Conservation (phyloP, 2,329 filamentous ascomycete species). For the Fusarium devonianum region DNA sequence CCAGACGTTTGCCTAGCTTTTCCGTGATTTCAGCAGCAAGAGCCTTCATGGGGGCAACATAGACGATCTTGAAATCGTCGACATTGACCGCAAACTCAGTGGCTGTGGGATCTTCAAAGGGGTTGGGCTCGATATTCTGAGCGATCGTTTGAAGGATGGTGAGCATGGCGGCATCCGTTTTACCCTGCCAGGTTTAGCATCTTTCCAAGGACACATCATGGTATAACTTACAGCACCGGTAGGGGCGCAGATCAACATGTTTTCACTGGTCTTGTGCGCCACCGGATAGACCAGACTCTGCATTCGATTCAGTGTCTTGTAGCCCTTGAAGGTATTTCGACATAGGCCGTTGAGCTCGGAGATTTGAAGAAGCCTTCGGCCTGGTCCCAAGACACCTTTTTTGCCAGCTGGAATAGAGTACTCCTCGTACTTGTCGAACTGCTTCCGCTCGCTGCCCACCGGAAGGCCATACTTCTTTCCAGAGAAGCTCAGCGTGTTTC, state of each 20-base stretch:
- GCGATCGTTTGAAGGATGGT: constrained; percentile 90
- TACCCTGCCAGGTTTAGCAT: constrained; percentile 64
- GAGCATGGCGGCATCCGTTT: constrained; percentile 98
- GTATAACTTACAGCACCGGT: constrained; percentile 78
- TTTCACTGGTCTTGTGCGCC: constrained; percentile 94
- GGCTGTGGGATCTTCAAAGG: constrained; percentile 74
- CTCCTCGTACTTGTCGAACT: constrained; percentile 85
- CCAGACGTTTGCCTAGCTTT: constrained; percentile 88
- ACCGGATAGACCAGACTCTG: constrained; percentile 96
- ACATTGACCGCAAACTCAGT: constrained; percentile 82
- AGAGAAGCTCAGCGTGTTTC: constrained; percentile 81
- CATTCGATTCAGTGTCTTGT: constrained; percentile 95
- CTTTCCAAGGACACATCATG: not conserved
- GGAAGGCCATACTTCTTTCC: constrained; percentile 87
- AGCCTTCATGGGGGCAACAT: constrained; percentile 99
- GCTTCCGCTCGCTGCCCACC: constrained; percentile 72
- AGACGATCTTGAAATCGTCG: constrained; percentile 97
- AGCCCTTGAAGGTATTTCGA: constrained; percentile 89
- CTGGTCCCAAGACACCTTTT: constrained; percentile 75
- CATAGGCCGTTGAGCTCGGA: constrained; percentile 88
- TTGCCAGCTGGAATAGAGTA: constrained; percentile 83
- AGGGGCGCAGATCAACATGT: constrained; percentile 98
- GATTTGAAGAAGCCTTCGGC: constrained; percentile 80
- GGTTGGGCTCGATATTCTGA: constrained; percentile 83
- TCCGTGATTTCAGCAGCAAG: constrained; percentile 95